Base-by-base conservation (phyloP, 2,329 filamentous ascomycete species). In the Ilyonectria sp. region DNA sequence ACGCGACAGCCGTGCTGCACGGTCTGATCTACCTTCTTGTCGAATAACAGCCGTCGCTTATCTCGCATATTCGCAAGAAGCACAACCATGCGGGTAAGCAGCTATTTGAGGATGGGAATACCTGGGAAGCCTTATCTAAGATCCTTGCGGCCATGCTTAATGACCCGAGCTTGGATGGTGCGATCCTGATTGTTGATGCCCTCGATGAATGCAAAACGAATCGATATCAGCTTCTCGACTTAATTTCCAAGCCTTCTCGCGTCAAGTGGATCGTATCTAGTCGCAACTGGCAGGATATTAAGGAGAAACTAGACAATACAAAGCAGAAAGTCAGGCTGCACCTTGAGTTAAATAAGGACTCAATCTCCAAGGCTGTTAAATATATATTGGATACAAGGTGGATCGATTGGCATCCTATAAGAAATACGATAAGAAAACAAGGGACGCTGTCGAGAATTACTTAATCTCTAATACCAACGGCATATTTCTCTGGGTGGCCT, bases 401-500 rank as follows among this genome's bases (percentile, higher is more conserved):
- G 21, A 47, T 7, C 4, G 15, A 6, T 21, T 47, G 11, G 44
- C 19, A 2, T 4, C 6, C 3, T 1, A 17, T 1, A 40, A 40
- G 37, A 17, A 40, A 40, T 47, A 47, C 21, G 43, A 74, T 23
- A 6, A 31, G 0, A 2, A 21, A 26, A 71, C 49, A 2, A 47
- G 37, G 15, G 13, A 60, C 0, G n/a, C n/a, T 9, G 65, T 77
- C 2, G 3, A 58, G n/a, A 2, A 52, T 0, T 53, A 77, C 44
- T 35, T 83, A 1, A 47, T 29, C 0, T 23, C 46, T 6, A 82
- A 84, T 37, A 74, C 81, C 8, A 68, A 82, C 15, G 75, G 70
- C 10, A 85, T 82, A 0, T 77, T 77, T 40, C 63, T 77, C 0
- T 76, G 74, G 73, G 76, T 76, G 0, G 69, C 72, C 0, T 60